Base-by-base conservation (phyloP, 2,329 filamentous ascomycete genomes). In the Hortaea sp. region DNA sequence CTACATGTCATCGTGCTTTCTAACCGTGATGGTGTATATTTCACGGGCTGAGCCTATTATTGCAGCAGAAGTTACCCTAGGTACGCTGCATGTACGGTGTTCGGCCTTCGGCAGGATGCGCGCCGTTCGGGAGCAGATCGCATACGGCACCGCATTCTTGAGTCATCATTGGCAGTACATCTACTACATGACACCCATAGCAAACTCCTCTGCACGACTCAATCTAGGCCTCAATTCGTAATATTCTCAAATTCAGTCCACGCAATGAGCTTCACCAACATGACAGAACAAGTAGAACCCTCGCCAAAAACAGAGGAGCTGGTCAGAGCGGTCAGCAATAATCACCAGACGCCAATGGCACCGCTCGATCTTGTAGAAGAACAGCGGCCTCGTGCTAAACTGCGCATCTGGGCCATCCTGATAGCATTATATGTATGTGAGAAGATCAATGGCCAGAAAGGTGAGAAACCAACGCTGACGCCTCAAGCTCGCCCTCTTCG, bases 401-500 rank as follows among this genome's bases (percentile, higher is more conserved):
- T 35, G 5, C 30, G 42, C 28, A 35, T 35, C 1, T 28, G 13
- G 27, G 42, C 42, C 9, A 38, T 43, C n/a, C 10, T 43, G 32
- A 38, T 43, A 28, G 42, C 42, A 10, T 29, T 39, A 20, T 43
- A 43, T 32, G 32, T 38, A 38, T 9, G 29, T 20, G 20, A 20
- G 4, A 20, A 20, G 20, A 20, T 20, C 20, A 20, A 20, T 20
- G 20, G 20, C 20, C 20, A 20, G 20, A 20, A 20, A 20, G 2
- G 20, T 2, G 20, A 20, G 20, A 20, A n/a, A n/a, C n/a, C 20
- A 2, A 20, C 20, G 20, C 20, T 20, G 20, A n/a, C n/a, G 11
- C 20, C 20, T 28, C 29, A 29, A 43, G 41, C 41, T 43, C 31
- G 41, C 20, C 3, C 30, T 43, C 9, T 70, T 69, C 47, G 60